Conservation (phyloP, 2,329 filamentous ascomycete genomes). For the Berkeleyomyces basicola region DNA sequence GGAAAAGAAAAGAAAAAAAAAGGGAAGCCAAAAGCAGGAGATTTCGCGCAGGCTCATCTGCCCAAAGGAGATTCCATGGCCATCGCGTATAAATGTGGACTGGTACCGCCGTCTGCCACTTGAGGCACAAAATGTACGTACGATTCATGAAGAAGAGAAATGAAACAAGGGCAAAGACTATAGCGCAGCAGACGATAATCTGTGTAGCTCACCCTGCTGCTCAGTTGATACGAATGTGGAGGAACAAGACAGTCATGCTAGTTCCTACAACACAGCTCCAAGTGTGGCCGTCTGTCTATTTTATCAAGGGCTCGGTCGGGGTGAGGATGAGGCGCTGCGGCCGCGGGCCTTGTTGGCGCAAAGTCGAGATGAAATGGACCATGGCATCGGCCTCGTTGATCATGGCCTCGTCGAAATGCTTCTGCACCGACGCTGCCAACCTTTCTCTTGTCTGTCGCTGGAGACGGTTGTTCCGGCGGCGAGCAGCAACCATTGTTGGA, state of each 20-base stretch:
- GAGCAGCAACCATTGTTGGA: constrained; percentile 48
- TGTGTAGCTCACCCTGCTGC: constrained; percentile 7
- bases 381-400: constrained; percentile 72
- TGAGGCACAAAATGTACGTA: background rate
- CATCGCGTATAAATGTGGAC: background rate
- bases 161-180: constrained; percentile 3
- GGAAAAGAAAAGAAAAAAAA: background rate
- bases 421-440: constrained; percentile 54
- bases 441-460: constrained; percentile 45
- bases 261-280: background rate
- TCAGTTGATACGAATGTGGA: background rate
- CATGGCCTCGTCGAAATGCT: constrained; percentile 68
- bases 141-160: background rate
- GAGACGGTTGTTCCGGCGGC: constrained; percentile 37
- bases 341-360: constrained; percentile 22
- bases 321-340: constrained; percentile 5
- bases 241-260: background rate
- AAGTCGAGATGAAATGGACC: constrained; percentile 60
- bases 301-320: constrained; percentile 10
- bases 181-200: constrained; percentile 6
- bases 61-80: background rate
- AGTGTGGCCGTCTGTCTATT: background rate
- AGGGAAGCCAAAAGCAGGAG: background rate
- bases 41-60: too few relatives aligned
- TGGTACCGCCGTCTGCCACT: background rate